Conservation (phyloP, 768 basidiomycete species). For the Artomyces pyxidatus region DNA sequence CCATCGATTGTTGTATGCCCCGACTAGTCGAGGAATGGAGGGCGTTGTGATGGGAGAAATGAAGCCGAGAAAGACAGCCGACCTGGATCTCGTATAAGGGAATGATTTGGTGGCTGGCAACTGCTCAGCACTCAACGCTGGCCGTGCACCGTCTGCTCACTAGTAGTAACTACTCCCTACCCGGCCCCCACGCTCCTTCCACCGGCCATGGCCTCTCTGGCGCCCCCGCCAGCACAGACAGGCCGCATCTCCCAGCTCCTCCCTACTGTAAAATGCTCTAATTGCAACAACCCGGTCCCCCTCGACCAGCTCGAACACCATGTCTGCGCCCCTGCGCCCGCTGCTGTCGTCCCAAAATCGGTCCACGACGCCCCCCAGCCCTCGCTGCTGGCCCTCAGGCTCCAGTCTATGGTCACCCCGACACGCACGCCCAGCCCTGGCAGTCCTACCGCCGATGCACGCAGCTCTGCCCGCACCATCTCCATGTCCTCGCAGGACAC, state of each 20-base stretch:
- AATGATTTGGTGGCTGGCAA: too few species aligned
- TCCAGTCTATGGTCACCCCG: background rate
- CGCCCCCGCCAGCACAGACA: conserved; percentile 11
- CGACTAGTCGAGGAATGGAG: too few species aligned
- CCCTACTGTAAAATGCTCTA: conserved; percentile 81
- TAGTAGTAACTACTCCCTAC: background rate
- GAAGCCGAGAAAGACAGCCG: too few species aligned
- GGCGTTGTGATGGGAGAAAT: too few species aligned
- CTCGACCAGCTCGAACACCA: conserved; percentile 73
- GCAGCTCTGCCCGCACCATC: background rate
- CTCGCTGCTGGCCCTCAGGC: conserved; percentile 33
- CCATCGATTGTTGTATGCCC: too few species aligned
- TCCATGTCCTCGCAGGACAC: background rate
- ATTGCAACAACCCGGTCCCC: conserved; percentile 62
- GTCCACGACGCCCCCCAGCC: conserved; percentile 33
- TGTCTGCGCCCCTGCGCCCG: conserved; percentile 47
- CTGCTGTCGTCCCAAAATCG: conserved; percentile 26
- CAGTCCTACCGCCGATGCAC: background rate
- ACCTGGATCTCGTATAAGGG: too few species aligned
- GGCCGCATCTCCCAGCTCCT: conserved; percentile 53
- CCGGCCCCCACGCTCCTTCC: conserved; percentile 2
- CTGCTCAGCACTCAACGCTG: too few species aligned
- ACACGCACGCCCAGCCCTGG: background rate
- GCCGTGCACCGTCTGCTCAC: background rate
- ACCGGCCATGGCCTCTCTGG: conserved; percentile 23